Percentiles rank a stretch among this genome's conserved stretches.
These are phyloP conservation scores for Geotrichum europaeum DNA, from an alignment of 1,139 yeast species.

Conservation along the genomic window DNA sequence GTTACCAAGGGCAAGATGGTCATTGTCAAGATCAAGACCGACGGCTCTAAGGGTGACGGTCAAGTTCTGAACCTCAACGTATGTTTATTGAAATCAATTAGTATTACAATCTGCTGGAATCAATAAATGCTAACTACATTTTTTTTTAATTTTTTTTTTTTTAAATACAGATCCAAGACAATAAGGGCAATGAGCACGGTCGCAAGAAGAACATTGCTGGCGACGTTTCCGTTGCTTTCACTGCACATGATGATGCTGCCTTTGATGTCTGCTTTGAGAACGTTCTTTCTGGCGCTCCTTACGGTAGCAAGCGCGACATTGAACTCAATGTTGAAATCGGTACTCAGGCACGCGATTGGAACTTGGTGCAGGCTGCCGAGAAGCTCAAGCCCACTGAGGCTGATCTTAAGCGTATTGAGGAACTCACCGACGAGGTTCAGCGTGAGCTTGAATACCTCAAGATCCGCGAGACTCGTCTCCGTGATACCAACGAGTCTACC, in stretches of 20 bases:
- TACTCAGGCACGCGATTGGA: slow-evolving; percentile 97
- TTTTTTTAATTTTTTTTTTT: not conserved
- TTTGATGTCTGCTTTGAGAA: slow-evolving; percentile 90
- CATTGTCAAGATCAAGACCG: slow-evolving; percentile 68
- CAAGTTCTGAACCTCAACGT: slow-evolving; percentile 56
- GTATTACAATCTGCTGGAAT: not conserved
- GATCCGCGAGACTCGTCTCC: slow-evolving; percentile 80
- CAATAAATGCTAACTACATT: slow-evolving; percentile 3
- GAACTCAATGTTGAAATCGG: slow-evolving; percentile 94
- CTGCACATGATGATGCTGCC: slow-evolving; percentile 75
- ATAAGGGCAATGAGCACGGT: slow-evolving; percentile 38
- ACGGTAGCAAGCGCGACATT: slow-evolving; percentile 42
- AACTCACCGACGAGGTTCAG: slow-evolving; percentile 71
- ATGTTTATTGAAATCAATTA: not conserved
- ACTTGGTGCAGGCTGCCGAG: slow-evolving; percentile 85
- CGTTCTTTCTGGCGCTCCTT: slow-evolving; percentile 36
- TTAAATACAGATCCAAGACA: slow-evolving; percentile 31
- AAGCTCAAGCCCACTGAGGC: slow-evolving; percentile 89
- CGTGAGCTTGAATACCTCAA: slow-evolving; percentile 76
- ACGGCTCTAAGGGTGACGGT: slow-evolving; percentile 78
- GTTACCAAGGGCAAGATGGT: slow-evolving; percentile 79
- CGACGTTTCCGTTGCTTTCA: slow-evolving; percentile 65
- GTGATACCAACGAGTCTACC: slow-evolving; percentile 96
- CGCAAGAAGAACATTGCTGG: slow-evolving; percentile 47
- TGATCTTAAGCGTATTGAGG: slow-evolving; percentile 77